Evolutionary conservation across 164 flowering plant genomes (phyloP).

Genomic region (Buxus sempervirens): DNA sequence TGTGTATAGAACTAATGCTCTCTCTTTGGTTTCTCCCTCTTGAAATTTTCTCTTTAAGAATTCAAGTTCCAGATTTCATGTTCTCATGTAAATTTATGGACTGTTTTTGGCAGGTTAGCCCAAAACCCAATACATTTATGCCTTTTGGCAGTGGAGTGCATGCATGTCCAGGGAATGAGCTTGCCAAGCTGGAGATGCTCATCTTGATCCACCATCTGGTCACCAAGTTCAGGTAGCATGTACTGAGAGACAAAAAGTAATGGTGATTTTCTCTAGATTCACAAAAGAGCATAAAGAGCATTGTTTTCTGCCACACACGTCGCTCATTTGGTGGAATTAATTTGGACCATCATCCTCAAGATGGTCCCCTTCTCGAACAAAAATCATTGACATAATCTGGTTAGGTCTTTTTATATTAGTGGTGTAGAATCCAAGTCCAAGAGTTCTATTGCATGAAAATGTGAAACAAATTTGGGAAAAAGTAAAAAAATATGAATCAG

Average conservation of each 20-base stretch:
- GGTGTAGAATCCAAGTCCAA: background rate
- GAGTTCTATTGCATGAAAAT: background rate
- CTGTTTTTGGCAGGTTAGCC: slow-evolving; percentile 48
- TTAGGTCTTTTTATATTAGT: too few species aligned
- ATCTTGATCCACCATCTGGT: slow-evolving; percentile 58
- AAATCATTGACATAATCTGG: too few species aligned
- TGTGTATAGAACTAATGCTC: too few species aligned
- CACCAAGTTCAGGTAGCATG: slow-evolving; percentile 62
- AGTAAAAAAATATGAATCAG: background rate
- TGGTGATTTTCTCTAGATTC: background rate
- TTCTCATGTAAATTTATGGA: too few species aligned
- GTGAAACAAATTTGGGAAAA: background rate
- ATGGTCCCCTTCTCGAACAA: too few species aligned
- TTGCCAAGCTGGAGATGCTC: slow-evolving; percentile 76
- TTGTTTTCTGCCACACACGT: background rate
- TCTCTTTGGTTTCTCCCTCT: too few species aligned
- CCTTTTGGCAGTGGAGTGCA: slow-evolving; percentile 81
- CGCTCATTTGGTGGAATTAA: too few species aligned
- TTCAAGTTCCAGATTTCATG: too few species aligned
- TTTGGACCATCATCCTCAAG: too few species aligned
- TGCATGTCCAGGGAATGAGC: slow-evolving; percentile 80
- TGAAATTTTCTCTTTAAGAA: too few species aligned
- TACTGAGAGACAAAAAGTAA: background rate
- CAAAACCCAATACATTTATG: slow-evolving; percentile 68
- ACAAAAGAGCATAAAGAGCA: background rate